These are phyloP conservation scores for Lactifluus hygrophoroides DNA, from an alignment of 768 basidiomycete species.

Conservation along the genomic window DNA sequence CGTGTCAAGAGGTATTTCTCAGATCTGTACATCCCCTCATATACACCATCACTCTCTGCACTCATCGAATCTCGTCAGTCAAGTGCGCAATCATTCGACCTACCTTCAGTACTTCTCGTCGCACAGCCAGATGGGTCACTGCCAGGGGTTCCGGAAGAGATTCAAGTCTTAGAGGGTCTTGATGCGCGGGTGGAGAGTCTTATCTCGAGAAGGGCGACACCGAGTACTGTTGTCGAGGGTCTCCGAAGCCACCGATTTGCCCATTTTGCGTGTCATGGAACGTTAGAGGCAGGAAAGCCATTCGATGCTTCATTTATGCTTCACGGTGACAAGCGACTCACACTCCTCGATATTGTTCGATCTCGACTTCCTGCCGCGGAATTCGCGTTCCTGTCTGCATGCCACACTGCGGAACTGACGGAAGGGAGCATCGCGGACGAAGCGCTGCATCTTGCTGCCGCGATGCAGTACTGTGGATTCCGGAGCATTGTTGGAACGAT, in stretches of 20 bases:
- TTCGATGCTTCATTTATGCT: constrained; percentile 2
- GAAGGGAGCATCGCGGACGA: constrained; percentile 6
- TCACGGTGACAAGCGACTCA: background rate
- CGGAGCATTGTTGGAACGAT: constrained; percentile 13
- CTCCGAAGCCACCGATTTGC: background rate
- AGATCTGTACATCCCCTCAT: constrained; percentile 11
- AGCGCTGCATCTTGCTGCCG: constrained; percentile 9
- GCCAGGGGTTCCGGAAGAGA: background rate
- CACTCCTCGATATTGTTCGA: background rate
- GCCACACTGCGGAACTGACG: constrained; percentile 7
- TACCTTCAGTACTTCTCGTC: background rate
- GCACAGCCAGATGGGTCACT: background rate
- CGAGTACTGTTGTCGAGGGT: background rate
- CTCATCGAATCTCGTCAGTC: constrained; percentile 1
- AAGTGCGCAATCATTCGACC: too few relatives aligned
- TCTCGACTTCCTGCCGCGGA: constrained; percentile 2
- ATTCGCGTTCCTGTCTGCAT: constrained; percentile 13
- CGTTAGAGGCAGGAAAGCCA: background rate
- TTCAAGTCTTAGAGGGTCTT: background rate
- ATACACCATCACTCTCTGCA: constrained; percentile 9
- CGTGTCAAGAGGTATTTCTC: background rate
- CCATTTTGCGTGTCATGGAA: constrained; percentile 11
- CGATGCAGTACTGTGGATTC: constrained; percentile 15
- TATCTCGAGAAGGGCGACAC: background rate
- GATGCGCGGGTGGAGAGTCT: background rate